These are phyloP conservation scores for Mycena leptocephala DNA, from an alignment of 768 basidiomycete species.

Conservation along the genomic window DNA sequence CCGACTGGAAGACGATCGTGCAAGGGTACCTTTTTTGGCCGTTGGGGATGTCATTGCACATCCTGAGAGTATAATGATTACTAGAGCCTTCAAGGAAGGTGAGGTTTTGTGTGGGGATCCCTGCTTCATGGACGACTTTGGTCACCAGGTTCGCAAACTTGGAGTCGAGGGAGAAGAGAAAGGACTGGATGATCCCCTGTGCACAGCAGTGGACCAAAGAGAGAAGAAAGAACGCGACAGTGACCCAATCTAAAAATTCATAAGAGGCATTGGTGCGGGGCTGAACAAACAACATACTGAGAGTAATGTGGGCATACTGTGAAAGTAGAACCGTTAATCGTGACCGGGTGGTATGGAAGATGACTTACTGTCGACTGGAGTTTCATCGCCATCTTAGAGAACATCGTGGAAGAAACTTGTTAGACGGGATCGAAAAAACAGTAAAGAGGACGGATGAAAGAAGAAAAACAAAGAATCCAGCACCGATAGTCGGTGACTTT, in stretches of 20 bases:
- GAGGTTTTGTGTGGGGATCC: slow-evolving; percentile 54
- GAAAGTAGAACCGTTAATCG: not conserved
- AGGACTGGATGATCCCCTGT: slow-evolving; percentile 67
- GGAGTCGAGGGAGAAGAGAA: slow-evolving; percentile 63
- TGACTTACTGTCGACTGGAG: slow-evolving; percentile 24
- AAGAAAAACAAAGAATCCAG: slow-evolving; percentile 20
- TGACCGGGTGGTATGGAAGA: not conserved
- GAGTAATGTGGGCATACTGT: slow-evolving; percentile 59
- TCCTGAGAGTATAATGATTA: slow-evolving; percentile 48
- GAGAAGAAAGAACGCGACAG: slow-evolving; percentile 67
- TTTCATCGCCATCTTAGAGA: not conserved
- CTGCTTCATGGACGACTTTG: slow-evolving; percentile 53
- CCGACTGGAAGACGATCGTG: slow-evolving; percentile 52
- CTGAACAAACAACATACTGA: slow-evolving; percentile 37
- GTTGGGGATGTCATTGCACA: slow-evolving; percentile 66
- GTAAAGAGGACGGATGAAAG: not conserved
- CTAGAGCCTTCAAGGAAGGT: slow-evolving; percentile 57
- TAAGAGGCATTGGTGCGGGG: not conserved
- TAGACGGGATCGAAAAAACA: not conserved
- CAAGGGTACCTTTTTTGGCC: slow-evolving; percentile 52
- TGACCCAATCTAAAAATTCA: slow-evolving; percentile 43
- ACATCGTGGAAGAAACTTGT: not conserved
- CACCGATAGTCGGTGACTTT: slow-evolving; percentile 25
- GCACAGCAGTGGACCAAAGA: slow-evolving; percentile 66
- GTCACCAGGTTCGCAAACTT: slow-evolving; percentile 55